A percentile compares a stretch with the other conserved stretches of the same genome.
phyloP scores from a whole-genome alignment of 306 rosid species.

The Cicer judaicum region DNA sequence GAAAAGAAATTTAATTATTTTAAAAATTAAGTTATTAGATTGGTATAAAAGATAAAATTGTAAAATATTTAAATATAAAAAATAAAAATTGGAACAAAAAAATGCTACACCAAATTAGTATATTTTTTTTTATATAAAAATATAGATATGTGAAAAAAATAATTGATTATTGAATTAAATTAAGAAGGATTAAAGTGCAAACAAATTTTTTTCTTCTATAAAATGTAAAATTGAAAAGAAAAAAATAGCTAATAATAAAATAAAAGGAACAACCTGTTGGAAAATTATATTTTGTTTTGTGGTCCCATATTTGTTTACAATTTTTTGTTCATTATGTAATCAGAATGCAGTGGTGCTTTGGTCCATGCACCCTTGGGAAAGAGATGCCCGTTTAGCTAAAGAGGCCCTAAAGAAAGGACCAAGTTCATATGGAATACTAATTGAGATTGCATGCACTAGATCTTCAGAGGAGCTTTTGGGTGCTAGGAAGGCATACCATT shows the following conservation, averaged over 20 bases:
- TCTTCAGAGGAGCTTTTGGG: slow-evolving; percentile 85
- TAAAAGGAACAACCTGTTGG: neutral
- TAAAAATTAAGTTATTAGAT: too few relatives aligned
- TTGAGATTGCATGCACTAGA: slow-evolving; percentile 88
- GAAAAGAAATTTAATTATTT: too few relatives aligned
- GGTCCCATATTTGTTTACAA: neutral
- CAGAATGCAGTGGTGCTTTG: slow-evolving; percentile 84
- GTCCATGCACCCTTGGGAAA: slow-evolving; percentile 98
- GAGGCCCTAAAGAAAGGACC: slow-evolving; percentile 75
- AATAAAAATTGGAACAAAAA: too few relatives aligned
- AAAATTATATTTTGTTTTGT: slow-evolving; percentile 1
- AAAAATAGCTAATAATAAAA: neutral
- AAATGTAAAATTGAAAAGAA: too few relatives aligned
- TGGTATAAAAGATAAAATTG: too few relatives aligned
- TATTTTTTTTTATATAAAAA: too few relatives aligned
- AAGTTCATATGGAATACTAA: slow-evolving; percentile 52
- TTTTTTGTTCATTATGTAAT: neutral
- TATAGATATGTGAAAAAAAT: too few relatives aligned
- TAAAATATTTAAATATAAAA: too few relatives aligned
- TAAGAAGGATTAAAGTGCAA: too few relatives aligned
- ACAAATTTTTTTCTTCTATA: too few relatives aligned
- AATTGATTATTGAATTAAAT: too few relatives aligned
- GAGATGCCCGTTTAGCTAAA: slow-evolving; percentile 84
- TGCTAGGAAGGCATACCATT: slow-evolving; percentile 89
- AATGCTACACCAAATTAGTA: too few relatives aligned